phyloP scores from a whole-genome alignment of 768 basidiomycete genomes.

The Solioccasus polychromus region DNA sequence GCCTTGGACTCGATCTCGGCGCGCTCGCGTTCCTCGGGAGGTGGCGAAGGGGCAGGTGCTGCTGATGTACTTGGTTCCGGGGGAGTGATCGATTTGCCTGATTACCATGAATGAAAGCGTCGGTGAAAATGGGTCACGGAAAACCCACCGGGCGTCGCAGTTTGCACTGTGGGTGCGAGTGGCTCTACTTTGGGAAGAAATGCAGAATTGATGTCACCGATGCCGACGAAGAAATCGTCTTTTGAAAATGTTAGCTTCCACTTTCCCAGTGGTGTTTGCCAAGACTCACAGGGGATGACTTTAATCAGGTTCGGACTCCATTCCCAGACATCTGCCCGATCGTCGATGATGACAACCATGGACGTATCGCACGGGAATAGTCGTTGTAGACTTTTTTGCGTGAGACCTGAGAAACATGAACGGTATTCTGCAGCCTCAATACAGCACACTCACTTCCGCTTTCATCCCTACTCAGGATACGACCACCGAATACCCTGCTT shows the following conservation, averaged over 20 bases:
- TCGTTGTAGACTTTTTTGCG: slow-evolving; percentile 87
- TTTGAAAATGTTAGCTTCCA: slow-evolving; percentile 5
- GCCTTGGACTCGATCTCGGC: slow-evolving; percentile 49
- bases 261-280: background rate
- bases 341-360: slow-evolving; percentile 99
- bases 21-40: slow-evolving; percentile 41
- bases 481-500: slow-evolving; percentile 77
- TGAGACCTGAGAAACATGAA: slow-evolving; percentile 57
- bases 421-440: background rate
- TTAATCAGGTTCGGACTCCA: slow-evolving; percentile 96
- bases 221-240: slow-evolving; percentile 98
- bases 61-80: slow-evolving; percentile 18
- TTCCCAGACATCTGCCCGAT: slow-evolving; percentile 98
- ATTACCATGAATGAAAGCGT: slow-evolving; percentile 12
- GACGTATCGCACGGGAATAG: slow-evolving; percentile 96
- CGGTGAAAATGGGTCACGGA: background rate
- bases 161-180: slow-evolving; percentile 23
- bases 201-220: slow-evolving; percentile 96
- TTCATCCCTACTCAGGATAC: slow-evolving; percentile 91
- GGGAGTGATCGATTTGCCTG: slow-evolving; percentile 18
- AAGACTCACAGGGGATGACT: slow-evolving; percentile 83
- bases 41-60: slow-evolving; percentile 7
- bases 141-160: slow-evolving; percentile 24
- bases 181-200: slow-evolving; percentile 82
- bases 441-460: slow-evolving; percentile 75